These are phyloP conservation scores for Trypanosomatidae sp. DNA, from an alignment of 208 protist species.

Conservation along the genomic window DNA sequence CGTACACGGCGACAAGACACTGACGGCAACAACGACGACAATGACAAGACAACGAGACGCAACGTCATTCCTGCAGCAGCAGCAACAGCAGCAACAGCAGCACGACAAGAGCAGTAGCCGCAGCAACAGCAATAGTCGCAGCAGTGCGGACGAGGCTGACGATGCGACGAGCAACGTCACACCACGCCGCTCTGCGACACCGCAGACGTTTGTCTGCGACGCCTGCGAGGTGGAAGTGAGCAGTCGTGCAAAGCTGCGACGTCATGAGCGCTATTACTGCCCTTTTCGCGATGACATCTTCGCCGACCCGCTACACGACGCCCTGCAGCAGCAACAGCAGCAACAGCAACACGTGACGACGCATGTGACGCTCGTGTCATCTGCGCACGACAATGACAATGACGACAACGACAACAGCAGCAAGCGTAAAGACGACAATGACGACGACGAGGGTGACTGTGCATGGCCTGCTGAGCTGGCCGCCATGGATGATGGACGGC, in stretches of 20 bases:
- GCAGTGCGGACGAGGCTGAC: not conserved
- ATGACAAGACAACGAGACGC: not conserved
- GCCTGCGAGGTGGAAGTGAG: conserved; percentile 64
- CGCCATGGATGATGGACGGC: conserved; percentile 26
- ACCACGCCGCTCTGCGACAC: too few relatives aligned
- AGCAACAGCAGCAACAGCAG: not conserved
- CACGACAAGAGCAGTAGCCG: not conserved
- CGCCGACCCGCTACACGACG: conserved; percentile 18
- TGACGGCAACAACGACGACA: not conserved
- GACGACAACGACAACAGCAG: conserved; percentile 4
- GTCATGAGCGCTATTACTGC: conserved; percentile 59
- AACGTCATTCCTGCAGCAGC: not conserved
- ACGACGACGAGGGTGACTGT: not conserved
- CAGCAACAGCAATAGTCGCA: not conserved
- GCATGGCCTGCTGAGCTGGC: not conserved
- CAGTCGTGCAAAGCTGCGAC: conserved; percentile 33
- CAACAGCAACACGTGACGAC: not conserved
- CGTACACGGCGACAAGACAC: not conserved
- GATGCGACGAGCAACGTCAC: not conserved
- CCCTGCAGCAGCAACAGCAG: conserved; percentile 1
- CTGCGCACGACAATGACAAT: conserved; percentile 1
- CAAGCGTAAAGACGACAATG: not conserved
- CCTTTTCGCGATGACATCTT: conserved; percentile 71
- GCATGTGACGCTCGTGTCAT: not conserved
- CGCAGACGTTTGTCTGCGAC: conserved; percentile 17